These are phyloP conservation scores for Trametes villosa DNA, from an alignment of 768 basidiomycete species.

Conservation along the genomic window DNA sequence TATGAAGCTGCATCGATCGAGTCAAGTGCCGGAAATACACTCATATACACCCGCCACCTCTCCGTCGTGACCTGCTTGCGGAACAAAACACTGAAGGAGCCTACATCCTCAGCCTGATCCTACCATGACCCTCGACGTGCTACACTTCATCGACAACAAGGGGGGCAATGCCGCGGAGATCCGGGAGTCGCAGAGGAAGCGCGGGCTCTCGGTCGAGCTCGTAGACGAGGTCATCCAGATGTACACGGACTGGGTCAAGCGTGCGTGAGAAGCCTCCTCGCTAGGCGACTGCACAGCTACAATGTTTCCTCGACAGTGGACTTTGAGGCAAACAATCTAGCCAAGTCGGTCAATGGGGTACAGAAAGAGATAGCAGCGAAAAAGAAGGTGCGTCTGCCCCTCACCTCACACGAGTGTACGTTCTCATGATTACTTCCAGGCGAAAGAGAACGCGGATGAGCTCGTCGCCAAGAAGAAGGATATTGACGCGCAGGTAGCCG, in stretches of 20 bases:
- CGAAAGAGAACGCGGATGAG: conserved; percentile 89
- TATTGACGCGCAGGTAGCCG: conserved; percentile 81
- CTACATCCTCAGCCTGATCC: not conserved
- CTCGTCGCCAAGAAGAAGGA: conserved; percentile 82
- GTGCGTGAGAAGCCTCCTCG: conserved; percentile 52
- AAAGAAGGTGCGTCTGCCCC: conserved; percentile 70
- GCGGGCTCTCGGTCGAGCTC: conserved; percentile 86
- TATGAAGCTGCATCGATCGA: conserved; percentile 5
- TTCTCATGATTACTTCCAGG: conserved; percentile 48
- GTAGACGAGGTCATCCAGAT: conserved; percentile 94
- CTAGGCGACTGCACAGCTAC: not conserved
- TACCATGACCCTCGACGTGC: conserved; percentile 81
- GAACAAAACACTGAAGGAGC: not conserved
- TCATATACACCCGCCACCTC: not conserved
- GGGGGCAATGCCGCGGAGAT: conserved; percentile 93
- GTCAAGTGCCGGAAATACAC: not conserved
- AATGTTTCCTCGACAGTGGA: conserved; percentile 63
- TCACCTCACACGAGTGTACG: not conserved
- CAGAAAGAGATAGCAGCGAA: conserved; percentile 95
- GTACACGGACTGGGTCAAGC: conserved; percentile 93
- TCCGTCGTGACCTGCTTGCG: not conserved
- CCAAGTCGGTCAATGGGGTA: conserved; percentile 84
- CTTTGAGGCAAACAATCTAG: conserved; percentile 76
- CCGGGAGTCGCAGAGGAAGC: conserved; percentile 88
- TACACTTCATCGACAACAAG: conserved; percentile 81